phyloP scores from a whole-genome alignment of 2,329 filamentous ascomycete species.

The Ramularia endophylla region DNA sequence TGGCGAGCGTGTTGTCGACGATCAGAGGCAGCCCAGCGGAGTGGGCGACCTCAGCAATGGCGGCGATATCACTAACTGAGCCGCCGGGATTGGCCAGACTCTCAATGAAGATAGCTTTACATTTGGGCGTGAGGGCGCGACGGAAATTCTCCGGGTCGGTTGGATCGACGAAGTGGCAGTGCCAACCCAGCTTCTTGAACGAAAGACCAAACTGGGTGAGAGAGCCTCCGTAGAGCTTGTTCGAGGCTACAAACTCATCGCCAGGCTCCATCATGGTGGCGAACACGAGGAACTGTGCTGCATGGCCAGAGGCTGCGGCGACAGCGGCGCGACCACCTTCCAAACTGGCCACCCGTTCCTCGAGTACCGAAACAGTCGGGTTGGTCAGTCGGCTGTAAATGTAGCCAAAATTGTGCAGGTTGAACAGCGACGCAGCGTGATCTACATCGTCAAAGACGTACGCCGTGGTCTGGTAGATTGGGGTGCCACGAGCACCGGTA shows the following conservation, averaged over 20 bases:
- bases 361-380: constrained; percentile 14
- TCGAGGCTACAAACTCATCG: constrained; percentile 13
- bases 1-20: constrained; percentile 15
- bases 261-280: constrained; percentile 14
- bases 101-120: constrained; percentile 14
- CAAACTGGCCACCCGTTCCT: constrained; percentile 14
- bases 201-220: constrained; percentile 14
- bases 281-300: constrained; percentile 12
- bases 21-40: constrained; percentile 13
- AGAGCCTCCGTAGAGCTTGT: constrained; percentile 14
- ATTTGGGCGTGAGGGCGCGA: constrained; percentile 12
- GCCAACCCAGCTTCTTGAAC: constrained; percentile 16
- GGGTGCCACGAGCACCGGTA: constrained; percentile 14
- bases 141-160: constrained; percentile 15
- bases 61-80: constrained; percentile 10
- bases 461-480: constrained; percentile 13
- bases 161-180: constrained; percentile 13
- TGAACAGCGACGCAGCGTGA: constrained; percentile 13
- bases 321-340: constrained; percentile 14
- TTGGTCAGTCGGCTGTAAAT: constrained; percentile 13
- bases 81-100: constrained; percentile 14
- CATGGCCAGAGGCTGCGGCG: constrained; percentile 13
- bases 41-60: constrained; percentile 13
- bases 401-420: constrained; percentile 14
- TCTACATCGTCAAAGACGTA: constrained; percentile 15